phyloP scores from a whole-genome alignment of 768 basidiomycete genomes.

The Boletus vermiculosoides region DNA sequence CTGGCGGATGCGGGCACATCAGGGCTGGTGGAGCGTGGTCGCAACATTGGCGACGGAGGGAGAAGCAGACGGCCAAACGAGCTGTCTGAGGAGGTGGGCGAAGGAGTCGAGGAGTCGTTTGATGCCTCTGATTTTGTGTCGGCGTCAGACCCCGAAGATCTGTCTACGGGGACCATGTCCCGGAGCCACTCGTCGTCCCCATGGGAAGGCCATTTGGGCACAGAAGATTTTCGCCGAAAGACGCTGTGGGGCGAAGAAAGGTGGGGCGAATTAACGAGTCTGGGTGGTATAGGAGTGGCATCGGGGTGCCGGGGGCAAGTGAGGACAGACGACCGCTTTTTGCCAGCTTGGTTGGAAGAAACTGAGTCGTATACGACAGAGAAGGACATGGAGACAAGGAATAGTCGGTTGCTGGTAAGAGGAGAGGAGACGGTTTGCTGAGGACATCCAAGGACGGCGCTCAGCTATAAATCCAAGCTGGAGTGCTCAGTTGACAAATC shows the following conservation, averaged over 20 bases:
- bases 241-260: slow-evolving; percentile 50
- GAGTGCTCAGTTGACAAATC: slow-evolving; percentile 27
- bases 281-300: slow-evolving; percentile 55
- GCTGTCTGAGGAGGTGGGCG: slow-evolving; percentile 25
- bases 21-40: slow-evolving; percentile 22
- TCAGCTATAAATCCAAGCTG: slow-evolving; percentile 20
- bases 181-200: slow-evolving; percentile 61
- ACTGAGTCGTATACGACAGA: slow-evolving; percentile 16
- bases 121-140: slow-evolving; percentile 21
- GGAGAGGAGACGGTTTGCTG: slow-evolving; percentile 8
- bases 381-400: slow-evolving; percentile 11
- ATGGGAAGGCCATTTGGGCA: slow-evolving; percentile 42
- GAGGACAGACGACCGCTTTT: slow-evolving; percentile 22
- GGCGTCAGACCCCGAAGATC: slow-evolving; percentile 6
- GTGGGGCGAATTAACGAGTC: slow-evolving; percentile 53
- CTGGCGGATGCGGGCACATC: slow-evolving; percentile 15
- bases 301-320: slow-evolving; percentile 26
- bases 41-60: slow-evolving; percentile 23
- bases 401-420: background rate
- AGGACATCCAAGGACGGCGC: background rate
- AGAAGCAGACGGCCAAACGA: slow-evolving; percentile 7
- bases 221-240: slow-evolving; percentile 40
- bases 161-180: slow-evolving; percentile 52
- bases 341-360: background rate
- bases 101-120: slow-evolving; percentile 7